Base-by-base conservation (phyloP, 805 yeast genomes). In the Metschnikowia lochheadii region DNA sequence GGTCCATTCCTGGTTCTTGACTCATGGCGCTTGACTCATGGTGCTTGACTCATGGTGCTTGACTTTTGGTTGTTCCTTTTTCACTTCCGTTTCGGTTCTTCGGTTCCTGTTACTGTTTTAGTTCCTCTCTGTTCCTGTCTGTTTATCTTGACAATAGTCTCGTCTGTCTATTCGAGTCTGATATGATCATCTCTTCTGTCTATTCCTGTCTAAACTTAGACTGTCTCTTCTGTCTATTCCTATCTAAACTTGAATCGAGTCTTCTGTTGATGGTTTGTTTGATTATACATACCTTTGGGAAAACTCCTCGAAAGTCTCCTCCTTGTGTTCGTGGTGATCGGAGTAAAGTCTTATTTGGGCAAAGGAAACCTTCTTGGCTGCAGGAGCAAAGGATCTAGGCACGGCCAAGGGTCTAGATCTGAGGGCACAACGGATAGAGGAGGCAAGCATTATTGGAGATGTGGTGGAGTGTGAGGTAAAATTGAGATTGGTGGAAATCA, bases 221-320 rank as follows among this genome's bases (percentile, higher is more conserved):
- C 6, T 33, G 15, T 33, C 15, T 32, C 15, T 33, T 5, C 29
- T 26, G 29, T 23, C 29, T 8, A 10, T 0, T 23, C 7, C 23
- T 32, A n/a, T 11, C 34, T 32, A 5, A 11, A 26, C 11, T 26
- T 8, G 29, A 26, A 26, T 10, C 11, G 29, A 3, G 1, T 26
- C 29, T n/a, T 34, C 17, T n/a, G 15, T n/a, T 5, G 17, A 5
- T 6, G 36, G 8, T 7, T 33, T 17, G 5, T 34, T 14, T 34
- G 36, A 13, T n/a, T 14, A 13, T 52, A 62, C 79, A 56, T 79
- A 83, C 85, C 89, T 80, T 56, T 80, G 79, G 49, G 96, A 89
- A 80, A 89, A 90, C 77, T 91, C 97, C 76, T 90, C 97, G 60
- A 88, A 91, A 49, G 96, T 83, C 77, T 90, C 97, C 69, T 88